A percentile compares a stretch with the other conserved stretches of the same genome.
Conservation (phyloP, 2,329 filamentous ascomycete genomes). For the Trichoderma sp. region DNA sequence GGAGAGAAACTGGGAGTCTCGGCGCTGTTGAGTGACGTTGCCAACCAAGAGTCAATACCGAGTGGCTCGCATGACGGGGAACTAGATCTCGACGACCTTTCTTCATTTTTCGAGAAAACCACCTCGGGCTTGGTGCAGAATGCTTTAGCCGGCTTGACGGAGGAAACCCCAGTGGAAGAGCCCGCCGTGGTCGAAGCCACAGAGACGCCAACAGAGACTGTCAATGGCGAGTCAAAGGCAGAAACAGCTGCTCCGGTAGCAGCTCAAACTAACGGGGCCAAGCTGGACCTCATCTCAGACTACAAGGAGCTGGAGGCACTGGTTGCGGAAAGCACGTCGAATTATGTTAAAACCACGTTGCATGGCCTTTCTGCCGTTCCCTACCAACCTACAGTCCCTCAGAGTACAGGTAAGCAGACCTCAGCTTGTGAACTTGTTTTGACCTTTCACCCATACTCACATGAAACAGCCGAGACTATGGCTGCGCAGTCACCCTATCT, state of each 20-base stretch:
- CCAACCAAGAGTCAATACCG: conserved; percentile 31
- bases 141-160: conserved; percentile 41
- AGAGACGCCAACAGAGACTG: conserved; percentile 26
- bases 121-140: conserved; percentile 44
- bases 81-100: conserved; percentile 44
- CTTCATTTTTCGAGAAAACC: conserved; percentile 46
- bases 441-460: neutral
- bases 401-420: conserved; percentile 37
- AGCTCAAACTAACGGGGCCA: conserved; percentile 33
- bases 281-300: conserved; percentile 40
- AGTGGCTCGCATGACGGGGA: conserved; percentile 34
- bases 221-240: conserved; percentile 26
- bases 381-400: conserved; percentile 45
- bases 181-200: conserved; percentile 25
- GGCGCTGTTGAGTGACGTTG: conserved; percentile 35
- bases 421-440: neutral
- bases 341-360: conserved; percentile 48
- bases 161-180: conserved; percentile 28
- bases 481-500: conserved; percentile 40
- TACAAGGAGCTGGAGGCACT: conserved; percentile 47
- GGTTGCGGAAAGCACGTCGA: conserved; percentile 47
- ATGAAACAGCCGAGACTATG: conserved; percentile 35
- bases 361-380: conserved; percentile 46
- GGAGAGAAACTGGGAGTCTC: conserved; percentile 39
- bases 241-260: conserved; percentile 28